Conservation (phyloP, 1,139 yeast genomes). For the Yamadazyma dushanensis region DNA sequence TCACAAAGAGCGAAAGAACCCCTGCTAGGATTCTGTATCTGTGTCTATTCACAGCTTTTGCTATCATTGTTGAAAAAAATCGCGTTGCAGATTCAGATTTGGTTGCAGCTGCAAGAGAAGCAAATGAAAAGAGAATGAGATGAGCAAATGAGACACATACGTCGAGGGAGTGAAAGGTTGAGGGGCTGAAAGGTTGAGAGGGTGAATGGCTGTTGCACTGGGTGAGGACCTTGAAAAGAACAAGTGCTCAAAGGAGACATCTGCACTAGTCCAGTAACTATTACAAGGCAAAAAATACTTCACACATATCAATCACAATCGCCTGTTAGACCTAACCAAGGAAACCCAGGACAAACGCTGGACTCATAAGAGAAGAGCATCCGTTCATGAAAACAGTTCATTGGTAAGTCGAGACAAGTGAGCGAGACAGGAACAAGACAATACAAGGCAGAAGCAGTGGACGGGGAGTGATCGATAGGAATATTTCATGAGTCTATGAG, state of each 20-base stretch:
- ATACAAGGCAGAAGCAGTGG: constrained; percentile 1
- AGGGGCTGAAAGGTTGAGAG: no score
- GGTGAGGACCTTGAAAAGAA: no score
- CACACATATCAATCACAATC: constrained; percentile 3
- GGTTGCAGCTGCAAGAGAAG: no score
- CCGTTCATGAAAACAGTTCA: constrained; percentile 11
- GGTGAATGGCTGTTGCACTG: no score
- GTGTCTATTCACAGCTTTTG: constrained; percentile 6
- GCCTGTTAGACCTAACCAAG: constrained; percentile 11
- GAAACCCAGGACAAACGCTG: constrained; percentile 7
- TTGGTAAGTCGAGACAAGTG: constrained; percentile 1
- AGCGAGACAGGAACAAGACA: constrained; percentile 3
- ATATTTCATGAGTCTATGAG: no score
- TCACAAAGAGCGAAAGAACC: constrained; percentile 5
- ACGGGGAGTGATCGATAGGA: no score
- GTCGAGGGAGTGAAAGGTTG: no score
- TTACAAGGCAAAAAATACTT: neutral
- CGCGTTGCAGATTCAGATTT: no score
- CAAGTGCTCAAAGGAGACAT: no score
- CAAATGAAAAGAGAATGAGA: no score
- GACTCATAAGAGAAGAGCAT: constrained; percentile 8
- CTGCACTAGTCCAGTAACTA: no score
- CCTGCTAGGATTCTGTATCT: constrained; percentile 9
- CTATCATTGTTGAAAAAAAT: constrained; percentile 1
- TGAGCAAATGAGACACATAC: no score